phyloP scores from a whole-genome alignment of 495 filamentous ascomycete genomes.

The Aspergillus incahuasiensis region DNA sequence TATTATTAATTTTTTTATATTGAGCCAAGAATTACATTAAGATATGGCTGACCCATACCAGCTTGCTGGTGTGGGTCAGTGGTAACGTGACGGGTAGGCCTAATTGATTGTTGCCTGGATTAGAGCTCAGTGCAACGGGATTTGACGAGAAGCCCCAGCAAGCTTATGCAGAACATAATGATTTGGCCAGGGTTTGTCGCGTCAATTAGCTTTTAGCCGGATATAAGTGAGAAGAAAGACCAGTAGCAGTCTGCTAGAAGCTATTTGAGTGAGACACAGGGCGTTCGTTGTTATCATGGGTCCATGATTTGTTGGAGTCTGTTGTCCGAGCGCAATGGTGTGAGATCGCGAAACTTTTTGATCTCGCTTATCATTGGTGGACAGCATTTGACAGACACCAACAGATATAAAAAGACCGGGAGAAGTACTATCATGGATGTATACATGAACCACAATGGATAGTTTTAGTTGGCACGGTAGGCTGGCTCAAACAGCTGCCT shows the following conservation, averaged over 20 bases:
- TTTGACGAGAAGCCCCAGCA: background rate
- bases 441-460: background rate
- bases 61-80: too few relatives aligned
- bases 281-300: slow-evolving; percentile 2
- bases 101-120: slow-evolving; percentile 8
- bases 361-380: too few relatives aligned
- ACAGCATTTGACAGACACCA: too few relatives aligned
- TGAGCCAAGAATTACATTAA: too few relatives aligned
- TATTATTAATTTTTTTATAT: too few relatives aligned
- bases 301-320: background rate
- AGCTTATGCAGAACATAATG: slow-evolving; percentile 15
- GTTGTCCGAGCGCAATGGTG: background rate
- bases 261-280: background rate
- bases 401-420: too few relatives aligned
- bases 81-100: too few relatives aligned
- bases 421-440: too few relatives aligned
- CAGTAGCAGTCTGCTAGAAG: background rate
- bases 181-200: background rate
- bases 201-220: background rate
- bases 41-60: too few relatives aligned
- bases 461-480: background rate
- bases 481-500: too few relatives aligned
- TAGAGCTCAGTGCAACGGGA: background rate
- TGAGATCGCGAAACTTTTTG: background rate
- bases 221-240: background rate